Conservation (phyloP, 2,329 filamentous ascomycete species). For the Ploettnerulaceae sp. region DNA sequence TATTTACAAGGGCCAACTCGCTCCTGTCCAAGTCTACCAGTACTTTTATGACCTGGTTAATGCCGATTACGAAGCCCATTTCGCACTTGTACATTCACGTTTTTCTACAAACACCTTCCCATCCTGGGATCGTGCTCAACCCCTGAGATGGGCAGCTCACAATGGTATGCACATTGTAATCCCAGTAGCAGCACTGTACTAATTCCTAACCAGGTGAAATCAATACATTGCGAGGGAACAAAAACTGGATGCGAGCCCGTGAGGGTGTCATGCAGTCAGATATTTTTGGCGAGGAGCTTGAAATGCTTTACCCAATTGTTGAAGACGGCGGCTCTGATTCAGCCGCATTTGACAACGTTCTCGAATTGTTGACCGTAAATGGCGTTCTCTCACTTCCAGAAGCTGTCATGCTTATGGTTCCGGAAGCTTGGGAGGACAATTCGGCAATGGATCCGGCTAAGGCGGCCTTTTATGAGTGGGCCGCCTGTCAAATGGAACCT, state of each 20-base stretch:
- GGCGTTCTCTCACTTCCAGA: conserved; percentile 92
- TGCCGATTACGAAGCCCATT: conserved; percentile 95
- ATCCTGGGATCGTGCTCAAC: conserved; percentile 96
- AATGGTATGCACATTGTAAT: conserved; percentile 57
- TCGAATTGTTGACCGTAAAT: conserved; percentile 91
- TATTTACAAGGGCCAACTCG: conserved; percentile 95
- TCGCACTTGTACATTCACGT: conserved; percentile 92
- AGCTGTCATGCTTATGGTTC: conserved; percentile 97
- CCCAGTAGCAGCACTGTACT: conserved; percentile 26
- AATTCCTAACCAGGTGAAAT: conserved; percentile 61
- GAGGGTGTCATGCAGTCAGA: conserved; percentile 93
- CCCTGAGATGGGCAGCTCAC: conserved; percentile 92
- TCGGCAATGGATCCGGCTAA: conserved; percentile 88
- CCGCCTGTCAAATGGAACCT: conserved; percentile 96
- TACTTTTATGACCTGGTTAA: conserved; percentile 97
- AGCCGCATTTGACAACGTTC: conserved; percentile 93
- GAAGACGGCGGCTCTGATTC: conserved; percentile 97
- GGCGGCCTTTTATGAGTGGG: conserved; percentile 97
- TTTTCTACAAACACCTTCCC: conserved; percentile 99
- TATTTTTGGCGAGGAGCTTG: conserved; percentile 87
- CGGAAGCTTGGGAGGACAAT: conserved; percentile 97
- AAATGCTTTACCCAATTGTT: conserved; percentile 86
- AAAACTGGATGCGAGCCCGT: conserved; percentile 98
- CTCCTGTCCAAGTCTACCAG: conserved; percentile 92
- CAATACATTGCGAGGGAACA: conserved; percentile 94